These are phyloP conservation scores for Forsythia viridissima DNA, from an alignment of 257 asterid genomes.

Conservation along the genomic window DNA sequence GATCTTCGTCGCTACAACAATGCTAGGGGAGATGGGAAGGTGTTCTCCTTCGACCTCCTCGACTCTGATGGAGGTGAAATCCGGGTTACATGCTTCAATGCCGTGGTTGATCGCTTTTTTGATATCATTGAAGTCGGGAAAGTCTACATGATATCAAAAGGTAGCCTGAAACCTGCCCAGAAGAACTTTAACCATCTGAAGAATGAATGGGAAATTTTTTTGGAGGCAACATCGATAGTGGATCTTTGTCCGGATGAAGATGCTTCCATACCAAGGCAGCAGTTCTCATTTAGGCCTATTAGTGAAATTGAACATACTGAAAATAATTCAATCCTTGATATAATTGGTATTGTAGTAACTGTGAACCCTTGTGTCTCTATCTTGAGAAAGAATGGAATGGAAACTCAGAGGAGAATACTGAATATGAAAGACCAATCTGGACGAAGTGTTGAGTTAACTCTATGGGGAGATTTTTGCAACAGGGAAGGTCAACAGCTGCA, in stretches of 20 bases:
- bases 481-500: slow-evolving; percentile 80
- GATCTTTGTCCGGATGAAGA: slow-evolving; percentile 90
- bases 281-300: slow-evolving; percentile 77
- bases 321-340: slow-evolving; percentile 77
- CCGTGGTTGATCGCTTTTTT: slow-evolving; percentile 81
- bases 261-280: slow-evolving; percentile 78
- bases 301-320: slow-evolving; percentile 76
- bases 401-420: slow-evolving; percentile 81
- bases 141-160: slow-evolving; percentile 86
- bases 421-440: slow-evolving; percentile 87
- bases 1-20: slow-evolving; percentile 87
- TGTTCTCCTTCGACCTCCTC: slow-evolving; percentile 91
- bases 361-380: slow-evolving; percentile 93
- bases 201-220: slow-evolving; percentile 91
- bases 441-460: slow-evolving; percentile 72
- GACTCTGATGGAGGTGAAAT: slow-evolving; percentile 98
- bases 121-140: slow-evolving; percentile 76
- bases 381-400: slow-evolving; percentile 96
- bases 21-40: slow-evolving; percentile 96
- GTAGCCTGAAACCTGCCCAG: slow-evolving; percentile 90
- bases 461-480: slow-evolving; percentile 98
- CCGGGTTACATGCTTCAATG: slow-evolving; percentile 90
- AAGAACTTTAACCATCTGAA: slow-evolving; percentile 94
- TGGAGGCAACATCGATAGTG: slow-evolving; percentile 70
- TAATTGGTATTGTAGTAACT: slow-evolving; percentile 71